phyloP scores from a whole-genome alignment of 345 rosid genomes.

The Hibiscus tridactylites region DNA sequence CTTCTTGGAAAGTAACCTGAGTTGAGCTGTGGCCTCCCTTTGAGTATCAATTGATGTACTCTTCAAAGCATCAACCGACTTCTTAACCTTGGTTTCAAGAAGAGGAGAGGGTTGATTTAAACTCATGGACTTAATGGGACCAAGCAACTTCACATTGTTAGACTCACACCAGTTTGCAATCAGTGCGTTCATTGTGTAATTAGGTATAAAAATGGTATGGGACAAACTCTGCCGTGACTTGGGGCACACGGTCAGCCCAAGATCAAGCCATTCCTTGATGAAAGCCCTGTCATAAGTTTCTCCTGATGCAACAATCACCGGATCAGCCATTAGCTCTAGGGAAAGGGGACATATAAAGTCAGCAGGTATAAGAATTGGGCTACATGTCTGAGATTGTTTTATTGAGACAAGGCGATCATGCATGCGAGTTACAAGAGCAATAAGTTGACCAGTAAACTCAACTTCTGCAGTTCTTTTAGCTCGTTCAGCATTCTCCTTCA shows the following conservation, averaged over 20 bases:
- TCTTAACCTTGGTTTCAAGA: constrained; percentile 59
- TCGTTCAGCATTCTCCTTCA: constrained; percentile 84
- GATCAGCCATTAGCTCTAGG: constrained; percentile 94
- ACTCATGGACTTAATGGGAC: constrained; percentile 48
- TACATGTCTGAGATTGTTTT: constrained; percentile 67
- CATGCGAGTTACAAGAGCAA: constrained; percentile 57
- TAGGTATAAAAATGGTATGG: constrained; percentile 83
- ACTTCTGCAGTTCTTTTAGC: constrained; percentile 69
- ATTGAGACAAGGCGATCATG: constrained; percentile 65
- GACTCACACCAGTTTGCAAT: constrained; percentile 92
- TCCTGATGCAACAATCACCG: constrained; percentile 90
- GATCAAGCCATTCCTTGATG: constrained; percentile 88
- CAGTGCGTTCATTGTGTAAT: constrained; percentile 90
- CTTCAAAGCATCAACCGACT: constrained; percentile 58
- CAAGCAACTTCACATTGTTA: constrained; percentile 79
- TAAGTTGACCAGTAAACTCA: constrained; percentile 64
- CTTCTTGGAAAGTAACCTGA: constrained; percentile 72
- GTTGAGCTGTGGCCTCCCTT: constrained; percentile 46
- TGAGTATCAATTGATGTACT: constrained; percentile 50
- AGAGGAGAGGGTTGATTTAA: constrained; percentile 53
- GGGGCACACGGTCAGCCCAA: constrained; percentile 90
- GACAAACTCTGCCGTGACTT: constrained; percentile 77
- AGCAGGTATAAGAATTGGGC: constrained; percentile 80
- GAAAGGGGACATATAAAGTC: constrained; percentile 97
- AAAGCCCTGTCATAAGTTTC: constrained; percentile 89